phyloP scores from a whole-genome alignment of 2,329 filamentous ascomycete genomes.

The Amesomyces nigricolor region DNA sequence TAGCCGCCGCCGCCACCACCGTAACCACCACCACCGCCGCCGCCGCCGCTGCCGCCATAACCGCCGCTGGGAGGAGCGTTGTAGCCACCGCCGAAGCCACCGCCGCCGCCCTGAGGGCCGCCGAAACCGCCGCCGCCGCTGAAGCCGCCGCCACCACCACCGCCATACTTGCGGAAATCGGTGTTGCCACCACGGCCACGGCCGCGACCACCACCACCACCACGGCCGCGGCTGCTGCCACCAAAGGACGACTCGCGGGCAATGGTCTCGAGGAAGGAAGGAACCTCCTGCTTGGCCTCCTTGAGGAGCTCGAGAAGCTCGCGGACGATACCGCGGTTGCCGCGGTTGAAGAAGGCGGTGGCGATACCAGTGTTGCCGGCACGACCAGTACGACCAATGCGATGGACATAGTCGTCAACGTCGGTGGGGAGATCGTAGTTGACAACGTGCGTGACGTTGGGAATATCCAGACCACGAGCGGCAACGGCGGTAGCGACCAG shows the following conservation, averaged over 20 bases:
- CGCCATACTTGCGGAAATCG: constrained; percentile 80
- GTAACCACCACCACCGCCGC: constrained; percentile 37
- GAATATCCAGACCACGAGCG: constrained; percentile 85
- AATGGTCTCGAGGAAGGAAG: constrained; percentile 91
- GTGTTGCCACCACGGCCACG: constrained; percentile 68
- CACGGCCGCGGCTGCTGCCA: constrained; percentile 58
- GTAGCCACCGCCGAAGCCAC: constrained; percentile 41
- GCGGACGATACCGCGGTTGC: constrained; percentile 94
- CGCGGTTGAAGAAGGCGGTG: constrained; percentile 99
- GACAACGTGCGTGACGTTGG: constrained; percentile 93
- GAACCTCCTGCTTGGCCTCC: constrained; percentile 97
- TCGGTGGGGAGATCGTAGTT: constrained; percentile 99
- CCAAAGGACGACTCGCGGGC: constrained; percentile 88
- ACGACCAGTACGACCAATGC: constrained; percentile 99
- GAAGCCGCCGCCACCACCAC: constrained; percentile 46
- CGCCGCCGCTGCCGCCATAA: constrained; percentile 34
- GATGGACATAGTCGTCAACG: constrained; percentile 97
- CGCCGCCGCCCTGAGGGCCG: constrained; percentile 40
- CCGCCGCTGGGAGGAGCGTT: constrained; percentile 37
- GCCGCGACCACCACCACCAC: constrained; percentile 65
- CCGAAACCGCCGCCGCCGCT: constrained; percentile 42
- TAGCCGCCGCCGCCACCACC: constrained; percentile 39
- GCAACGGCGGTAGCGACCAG: constrained; percentile 95
- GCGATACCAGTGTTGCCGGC: constrained; percentile 98
- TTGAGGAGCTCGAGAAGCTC: constrained; percentile 97